These are phyloP conservation scores for Planoprotostelium fungivorum DNA, from an alignment of 78 protist genomes.

Conservation along the genomic window DNA sequence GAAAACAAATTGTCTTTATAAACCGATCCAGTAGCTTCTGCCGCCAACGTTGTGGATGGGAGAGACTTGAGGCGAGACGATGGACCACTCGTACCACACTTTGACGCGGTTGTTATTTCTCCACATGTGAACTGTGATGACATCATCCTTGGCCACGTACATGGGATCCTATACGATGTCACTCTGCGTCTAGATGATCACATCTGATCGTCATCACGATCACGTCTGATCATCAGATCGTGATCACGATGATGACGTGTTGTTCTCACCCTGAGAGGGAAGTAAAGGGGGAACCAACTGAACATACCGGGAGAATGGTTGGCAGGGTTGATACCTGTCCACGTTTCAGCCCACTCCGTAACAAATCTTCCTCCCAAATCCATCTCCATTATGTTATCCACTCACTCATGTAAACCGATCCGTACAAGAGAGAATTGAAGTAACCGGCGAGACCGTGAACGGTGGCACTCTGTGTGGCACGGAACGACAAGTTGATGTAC, in stretches of 20 bases:
- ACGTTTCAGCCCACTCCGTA: background rate
- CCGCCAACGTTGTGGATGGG: conserved; percentile 89
- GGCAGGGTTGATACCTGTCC: conserved; percentile 72
- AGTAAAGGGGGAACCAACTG: conserved; percentile 95
- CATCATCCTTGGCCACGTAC: background rate
- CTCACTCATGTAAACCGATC: conserved; percentile 63
- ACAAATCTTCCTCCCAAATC: background rate
- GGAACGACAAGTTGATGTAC: conserved; percentile 12
- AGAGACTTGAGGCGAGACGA: conserved; percentile 35
- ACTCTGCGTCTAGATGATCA: no score
- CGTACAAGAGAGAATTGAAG: conserved; percentile 88
- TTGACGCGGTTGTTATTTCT: conserved; percentile 22
- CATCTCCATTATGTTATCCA: background rate
- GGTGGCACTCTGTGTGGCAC: conserved; percentile 2
- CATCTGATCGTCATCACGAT: no score
- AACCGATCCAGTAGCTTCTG: conserved; percentile 75
- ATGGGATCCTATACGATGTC: conserved; percentile 40
- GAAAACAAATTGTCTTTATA: no score
- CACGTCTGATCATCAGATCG: background rate
- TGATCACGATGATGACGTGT: background rate
- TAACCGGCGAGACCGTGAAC: conserved; percentile 95
- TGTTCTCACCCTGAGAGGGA: conserved; percentile 73
- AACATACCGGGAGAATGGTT: conserved; percentile 88
- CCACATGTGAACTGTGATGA: conserved; percentile 43
- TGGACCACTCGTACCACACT: conserved; percentile 96